These are phyloP conservation scores for Tolypocladium pustulatum DNA, from an alignment of 2,329 filamentous ascomycete genomes.

Conservation along the genomic window DNA sequence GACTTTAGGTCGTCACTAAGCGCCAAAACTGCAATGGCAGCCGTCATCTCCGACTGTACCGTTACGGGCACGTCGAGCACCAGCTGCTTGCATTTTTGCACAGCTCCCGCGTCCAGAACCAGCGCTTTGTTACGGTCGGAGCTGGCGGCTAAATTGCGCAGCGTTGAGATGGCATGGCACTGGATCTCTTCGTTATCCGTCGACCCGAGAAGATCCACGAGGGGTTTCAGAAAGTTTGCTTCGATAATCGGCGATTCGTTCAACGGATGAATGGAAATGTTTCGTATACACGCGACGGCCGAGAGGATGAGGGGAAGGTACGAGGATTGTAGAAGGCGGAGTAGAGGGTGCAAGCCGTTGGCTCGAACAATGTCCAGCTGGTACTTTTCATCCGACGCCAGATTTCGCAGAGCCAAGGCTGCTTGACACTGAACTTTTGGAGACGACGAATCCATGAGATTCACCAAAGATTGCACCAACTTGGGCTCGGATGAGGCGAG, in stretches of 20 bases:
- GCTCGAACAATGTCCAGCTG: conserved; percentile 94
- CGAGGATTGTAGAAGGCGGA: conserved; percentile 85
- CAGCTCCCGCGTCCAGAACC: conserved; percentile 91
- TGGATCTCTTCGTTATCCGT: conserved; percentile 99
- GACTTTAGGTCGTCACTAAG: conserved; percentile 93
- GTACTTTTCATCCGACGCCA: conserved; percentile 97
- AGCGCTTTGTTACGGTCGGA: conserved; percentile 96
- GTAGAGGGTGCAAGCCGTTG: conserved; percentile 71
- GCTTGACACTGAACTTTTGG: conserved; percentile 98
- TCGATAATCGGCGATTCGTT: conserved; percentile 99
- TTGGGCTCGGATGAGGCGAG: conserved; percentile 84
- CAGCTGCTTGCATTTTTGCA: conserved; percentile 97
- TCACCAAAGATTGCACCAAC: conserved; percentile 85
- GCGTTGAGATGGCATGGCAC: conserved; percentile 94
- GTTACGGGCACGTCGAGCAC: conserved; percentile 87
- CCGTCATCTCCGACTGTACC: conserved; percentile 98
- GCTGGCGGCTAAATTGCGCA: conserved; percentile 90
- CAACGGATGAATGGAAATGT: conserved; percentile 95
- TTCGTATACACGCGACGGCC: conserved; percentile 94
- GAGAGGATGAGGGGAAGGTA: conserved; percentile 94
- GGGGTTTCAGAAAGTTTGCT: conserved; percentile 84
- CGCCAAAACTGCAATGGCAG: conserved; percentile 93
- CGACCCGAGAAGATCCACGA: conserved; percentile 87
- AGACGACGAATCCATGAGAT: conserved; percentile 93
- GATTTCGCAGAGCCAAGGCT: conserved; percentile 82